Base-by-base conservation (phyloP, 768 basidiomycete genomes). In the Mycena vitilis region DNA sequence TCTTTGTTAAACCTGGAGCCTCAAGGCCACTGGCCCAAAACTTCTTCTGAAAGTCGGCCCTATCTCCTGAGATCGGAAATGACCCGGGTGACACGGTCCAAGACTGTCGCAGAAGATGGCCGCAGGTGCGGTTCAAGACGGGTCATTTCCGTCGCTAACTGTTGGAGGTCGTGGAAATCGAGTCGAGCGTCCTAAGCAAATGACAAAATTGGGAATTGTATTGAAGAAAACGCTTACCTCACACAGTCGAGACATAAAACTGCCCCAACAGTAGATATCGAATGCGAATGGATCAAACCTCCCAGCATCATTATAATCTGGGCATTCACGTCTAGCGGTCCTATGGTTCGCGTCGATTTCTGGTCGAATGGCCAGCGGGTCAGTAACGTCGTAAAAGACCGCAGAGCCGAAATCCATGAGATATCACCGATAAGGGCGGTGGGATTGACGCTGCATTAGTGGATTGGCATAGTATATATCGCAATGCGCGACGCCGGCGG, bases 391-490 rank as follows among this genome's bases (percentile, higher is more conserved):
- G 12, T 56, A 56, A 11, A 4, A 40, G 36, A 40, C 54, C 23
- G 38, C 37, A 3, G 54, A 56, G 38, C 54, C 54, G 36, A 56
- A 38, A 37, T 56, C 38, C 38, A 40, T 56, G n/a, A 56, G 20
- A 56, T 40, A 40, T 37, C 54, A 56, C 36, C 40, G 54, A 13
- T 38, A 56, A 20, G 38, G 37, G 8, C n/a, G 37, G 5, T 22
- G 54, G 2, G 37, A n/a, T 22, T 37, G 54, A 9, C n/a, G n/a
- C 22, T 13, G 37, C 54, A 56, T n/a, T 5, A 56, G 38, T n/a
- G 37, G 53, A 37, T 54, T 54, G 12, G 5, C 36, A 12, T 37
- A 54, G 54, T 56, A 56, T 20, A 56, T 18, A 23, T 56, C 54
- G 54, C 54, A 40, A 38, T 56, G 54, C 7, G 38, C 54, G n/a